phyloP scores from a whole-genome alignment of 257 asterid genomes.

The Nicotiana undulata region DNA sequence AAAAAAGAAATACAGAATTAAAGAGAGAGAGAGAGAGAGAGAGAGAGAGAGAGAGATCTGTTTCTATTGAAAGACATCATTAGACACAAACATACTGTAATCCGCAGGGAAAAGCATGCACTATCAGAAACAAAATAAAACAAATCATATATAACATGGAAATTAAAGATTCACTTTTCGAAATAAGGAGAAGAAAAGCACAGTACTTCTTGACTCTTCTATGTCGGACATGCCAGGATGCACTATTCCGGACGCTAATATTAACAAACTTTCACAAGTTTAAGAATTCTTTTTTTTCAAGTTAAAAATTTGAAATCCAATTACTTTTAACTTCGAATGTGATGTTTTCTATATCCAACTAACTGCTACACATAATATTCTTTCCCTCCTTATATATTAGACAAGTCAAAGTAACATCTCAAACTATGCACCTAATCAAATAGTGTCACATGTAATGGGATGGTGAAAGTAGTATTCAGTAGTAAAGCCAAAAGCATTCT shows the following conservation, averaged over 20 bases:
- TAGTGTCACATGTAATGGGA: constrained; percentile 4
- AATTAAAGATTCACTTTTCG: not conserved
- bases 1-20: not conserved
- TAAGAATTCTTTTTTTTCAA: not conserved
- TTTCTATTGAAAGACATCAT: not conserved
- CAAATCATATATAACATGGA: not conserved
- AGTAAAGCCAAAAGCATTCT: not conserved
- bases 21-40: no score
- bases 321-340: not conserved
- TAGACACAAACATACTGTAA: not conserved
- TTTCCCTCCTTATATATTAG: not conserved
- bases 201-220: not conserved
- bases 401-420: not conserved
- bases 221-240: not conserved
- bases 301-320: not conserved
- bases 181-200: not conserved
- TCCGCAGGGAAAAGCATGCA: not conserved
- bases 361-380: not conserved
- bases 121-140: not conserved
- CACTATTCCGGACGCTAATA: not conserved
- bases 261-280: not conserved
- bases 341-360: not conserved
- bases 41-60: not conserved
- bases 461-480: not conserved
- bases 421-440: not conserved